These are phyloP conservation scores for Tilletiopsis washingtonensis DNA, from an alignment of 1,284 basidiomycete species.

Conservation along the genomic window DNA sequence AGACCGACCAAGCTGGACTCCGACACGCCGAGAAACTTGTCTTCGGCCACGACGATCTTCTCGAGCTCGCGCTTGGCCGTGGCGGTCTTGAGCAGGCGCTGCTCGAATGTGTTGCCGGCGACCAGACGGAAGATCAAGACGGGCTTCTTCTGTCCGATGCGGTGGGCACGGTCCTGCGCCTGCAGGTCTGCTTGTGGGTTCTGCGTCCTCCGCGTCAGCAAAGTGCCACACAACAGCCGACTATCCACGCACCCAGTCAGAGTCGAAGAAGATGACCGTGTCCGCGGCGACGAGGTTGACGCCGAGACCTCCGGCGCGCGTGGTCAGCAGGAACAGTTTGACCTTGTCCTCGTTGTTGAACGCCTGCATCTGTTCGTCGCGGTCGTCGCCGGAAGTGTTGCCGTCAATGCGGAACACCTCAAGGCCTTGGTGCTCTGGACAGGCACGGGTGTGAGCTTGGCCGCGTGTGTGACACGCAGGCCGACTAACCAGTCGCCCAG, in stretches of 20 bases:
- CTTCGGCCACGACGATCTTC: conserved; percentile 86
- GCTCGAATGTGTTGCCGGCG: conserved; percentile 67
- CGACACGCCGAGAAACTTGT: conserved; percentile 48
- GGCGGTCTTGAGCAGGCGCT: conserved; percentile 80
- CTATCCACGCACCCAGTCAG: conserved; percentile 68
- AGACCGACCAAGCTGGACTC: conserved; percentile 65
- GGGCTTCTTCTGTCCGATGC: conserved; percentile 77
- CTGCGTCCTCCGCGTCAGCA: conserved; percentile 49
- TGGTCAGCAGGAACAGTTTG: conserved; percentile 78
- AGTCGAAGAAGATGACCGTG: conserved; percentile 61
- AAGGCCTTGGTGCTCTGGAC: conserved; percentile 62
- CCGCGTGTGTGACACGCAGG: not conserved
- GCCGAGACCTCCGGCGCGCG: conserved; percentile 74
- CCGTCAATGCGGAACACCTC: conserved; percentile 85
- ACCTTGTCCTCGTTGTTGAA: conserved; percentile 74
- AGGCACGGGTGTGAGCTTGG: not conserved
- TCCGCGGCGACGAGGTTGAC: conserved; percentile 90
- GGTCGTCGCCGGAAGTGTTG: conserved; percentile 63
- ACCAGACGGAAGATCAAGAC: conserved; percentile 70
- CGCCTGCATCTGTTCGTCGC: conserved; percentile 71
- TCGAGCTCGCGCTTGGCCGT: conserved; percentile 81
- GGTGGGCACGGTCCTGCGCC: conserved; percentile 88
- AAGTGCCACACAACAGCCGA: not conserved
- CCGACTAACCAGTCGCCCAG: conserved; percentile 12
- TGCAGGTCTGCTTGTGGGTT: conserved; percentile 88